Evolutionary conservation across 2,329 filamentous ascomycete genomes (phyloP).

Genomic region (Fusarium camptoceras): DNA sequence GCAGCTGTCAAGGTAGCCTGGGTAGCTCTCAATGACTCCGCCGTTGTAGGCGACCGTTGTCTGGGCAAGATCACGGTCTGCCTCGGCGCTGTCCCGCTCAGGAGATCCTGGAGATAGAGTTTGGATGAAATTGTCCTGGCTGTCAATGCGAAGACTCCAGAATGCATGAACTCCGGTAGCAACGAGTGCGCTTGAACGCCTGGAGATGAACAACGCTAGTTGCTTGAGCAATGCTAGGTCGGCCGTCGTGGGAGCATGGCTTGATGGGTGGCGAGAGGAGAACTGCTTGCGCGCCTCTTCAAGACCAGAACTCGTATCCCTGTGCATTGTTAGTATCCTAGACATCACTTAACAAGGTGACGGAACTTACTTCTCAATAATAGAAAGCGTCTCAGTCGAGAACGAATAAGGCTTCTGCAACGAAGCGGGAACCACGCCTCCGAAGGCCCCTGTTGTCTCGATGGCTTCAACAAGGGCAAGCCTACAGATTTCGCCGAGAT

Average conservation of each 20-base stretch:
- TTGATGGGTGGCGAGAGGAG: constrained; percentile 61
- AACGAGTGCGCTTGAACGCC: constrained; percentile 69
- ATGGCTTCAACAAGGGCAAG: constrained; percentile 70
- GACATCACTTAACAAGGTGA: too few relatives aligned
- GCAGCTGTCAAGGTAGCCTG: constrained; percentile 70
- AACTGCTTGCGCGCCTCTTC: constrained; percentile 62
- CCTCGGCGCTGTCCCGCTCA: constrained; percentile 60
- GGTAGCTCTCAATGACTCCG: constrained; percentile 83
- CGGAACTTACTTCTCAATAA: constrained; percentile 65
- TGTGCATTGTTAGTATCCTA: constrained; percentile 47
- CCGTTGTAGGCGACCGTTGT: constrained; percentile 82
- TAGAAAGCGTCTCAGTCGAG: constrained; percentile 69
- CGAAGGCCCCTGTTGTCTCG: constrained; percentile 64
- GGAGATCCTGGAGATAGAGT: constrained; percentile 49
- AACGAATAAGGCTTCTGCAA: constrained; percentile 66
- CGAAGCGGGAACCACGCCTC: constrained; percentile 66
- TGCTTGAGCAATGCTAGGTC: constrained; percentile 66
- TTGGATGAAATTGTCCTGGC: constrained; percentile 54
- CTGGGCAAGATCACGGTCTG: constrained; percentile 59
- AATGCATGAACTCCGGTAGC: constrained; percentile 70
- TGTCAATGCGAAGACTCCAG: constrained; percentile 66
- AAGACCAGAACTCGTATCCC: constrained; percentile 59
- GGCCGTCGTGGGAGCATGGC: constrained; percentile 53
- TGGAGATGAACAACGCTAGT: constrained; percentile 66
- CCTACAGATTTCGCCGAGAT: constrained; percentile 74